A percentile compares a stretch with the other conserved stretches of the same genome.
These are phyloP conservation scores for Asterochloris sp. DNA, from an alignment of 139 green algal genomes.

Conservation along the genomic window DNA sequence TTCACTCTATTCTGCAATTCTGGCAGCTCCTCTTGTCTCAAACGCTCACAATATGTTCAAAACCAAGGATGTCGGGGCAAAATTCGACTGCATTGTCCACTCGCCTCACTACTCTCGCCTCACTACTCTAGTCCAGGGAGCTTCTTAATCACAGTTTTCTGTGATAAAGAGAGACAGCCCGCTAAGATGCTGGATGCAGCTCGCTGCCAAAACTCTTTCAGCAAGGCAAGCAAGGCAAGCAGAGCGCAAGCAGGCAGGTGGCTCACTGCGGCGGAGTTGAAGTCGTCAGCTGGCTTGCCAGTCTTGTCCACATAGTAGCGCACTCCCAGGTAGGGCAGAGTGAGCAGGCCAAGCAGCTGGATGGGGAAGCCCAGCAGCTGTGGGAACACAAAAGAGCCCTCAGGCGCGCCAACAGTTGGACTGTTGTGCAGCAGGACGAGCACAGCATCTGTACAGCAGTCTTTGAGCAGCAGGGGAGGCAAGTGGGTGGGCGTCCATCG, in stretches of 20 bases:
- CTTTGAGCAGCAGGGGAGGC: no score
- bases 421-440: background rate
- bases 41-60: no score
- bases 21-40: no score
- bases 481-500: no score
- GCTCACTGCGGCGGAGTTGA: constrained; percentile 13
- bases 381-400: background rate
- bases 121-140: constrained; percentile 50
- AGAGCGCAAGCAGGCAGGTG: background rate
- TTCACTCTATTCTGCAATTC: no score
- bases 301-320: constrained; percentile 41
- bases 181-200: background rate
- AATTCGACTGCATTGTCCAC: no score
- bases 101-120: constrained; percentile 32
- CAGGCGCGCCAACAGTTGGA: background rate
- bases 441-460: no score
- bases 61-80: no score
- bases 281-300: constrained; percentile 25
- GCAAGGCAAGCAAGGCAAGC: no score
- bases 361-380: constrained; percentile 62
- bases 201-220: no score
- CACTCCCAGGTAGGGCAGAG: constrained; percentile 37
- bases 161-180: background rate
- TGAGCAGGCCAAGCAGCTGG: constrained; percentile 57
- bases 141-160: constrained; percentile 25